Conservation (phyloP, 306 rosid genomes). For the Quercus ilex region DNA sequence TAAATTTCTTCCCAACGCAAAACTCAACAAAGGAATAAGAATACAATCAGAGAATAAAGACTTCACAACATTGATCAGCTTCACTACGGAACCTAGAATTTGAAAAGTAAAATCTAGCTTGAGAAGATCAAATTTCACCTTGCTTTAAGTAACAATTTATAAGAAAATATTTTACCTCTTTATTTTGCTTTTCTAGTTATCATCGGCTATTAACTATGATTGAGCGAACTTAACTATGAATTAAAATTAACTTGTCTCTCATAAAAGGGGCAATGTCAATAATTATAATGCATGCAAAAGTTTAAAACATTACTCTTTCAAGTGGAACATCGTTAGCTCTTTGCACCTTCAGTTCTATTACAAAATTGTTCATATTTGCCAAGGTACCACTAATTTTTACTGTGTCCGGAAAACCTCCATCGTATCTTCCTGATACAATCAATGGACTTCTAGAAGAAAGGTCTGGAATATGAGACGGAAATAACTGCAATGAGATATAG, state of each 20-base stretch:
- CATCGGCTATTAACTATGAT: neutral
- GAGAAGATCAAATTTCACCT: neutral
- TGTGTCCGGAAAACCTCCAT: constrained; percentile 63
- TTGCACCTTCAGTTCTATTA: constrained; percentile 54
- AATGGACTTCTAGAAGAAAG: constrained; percentile 68
- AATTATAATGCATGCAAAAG: constrained; percentile 9
- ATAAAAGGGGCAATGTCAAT: neutral
- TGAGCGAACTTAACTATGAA: neutral
- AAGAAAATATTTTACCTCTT: neutral
- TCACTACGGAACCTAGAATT: neutral
- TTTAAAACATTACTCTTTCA: constrained; percentile 51
- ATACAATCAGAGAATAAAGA: neutral
- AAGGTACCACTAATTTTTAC: constrained; percentile 63
- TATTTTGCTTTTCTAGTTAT: neutral
- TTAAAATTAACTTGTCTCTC: constrained; percentile 9
- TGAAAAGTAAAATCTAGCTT: too few species aligned
- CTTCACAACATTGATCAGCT: neutral
- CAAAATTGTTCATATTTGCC: constrained; percentile 66
- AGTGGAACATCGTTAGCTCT: constrained; percentile 79
- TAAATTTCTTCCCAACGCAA: neutral
- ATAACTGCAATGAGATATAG: constrained; percentile 50
- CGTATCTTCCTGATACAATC: constrained; percentile 84
- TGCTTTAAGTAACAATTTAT: neutral
- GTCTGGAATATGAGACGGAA: constrained; percentile 71
- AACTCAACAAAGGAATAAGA: neutral